phyloP scores from a whole-genome alignment of 2,329 filamentous ascomycete species.

The Talaromyces sp. region DNA sequence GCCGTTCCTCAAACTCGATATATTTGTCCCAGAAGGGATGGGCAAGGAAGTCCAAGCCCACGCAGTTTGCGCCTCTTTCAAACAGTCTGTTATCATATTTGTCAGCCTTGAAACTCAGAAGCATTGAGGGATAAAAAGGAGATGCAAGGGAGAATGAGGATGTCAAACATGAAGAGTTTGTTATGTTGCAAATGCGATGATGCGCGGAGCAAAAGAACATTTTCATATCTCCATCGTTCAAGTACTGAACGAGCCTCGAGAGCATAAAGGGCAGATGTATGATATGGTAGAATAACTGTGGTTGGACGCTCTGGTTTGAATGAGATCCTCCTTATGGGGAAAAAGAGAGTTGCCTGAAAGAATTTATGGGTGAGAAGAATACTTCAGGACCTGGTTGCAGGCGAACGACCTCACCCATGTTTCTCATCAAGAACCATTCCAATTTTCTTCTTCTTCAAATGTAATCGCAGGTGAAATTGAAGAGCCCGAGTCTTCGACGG shows the following conservation, averaged over 20 bases:
- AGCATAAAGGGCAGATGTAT: constrained; percentile 25
- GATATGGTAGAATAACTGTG: constrained; percentile 24
- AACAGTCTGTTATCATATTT: constrained; percentile 64
- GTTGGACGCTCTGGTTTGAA: constrained; percentile 27
- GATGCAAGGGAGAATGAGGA: constrained; percentile 44
- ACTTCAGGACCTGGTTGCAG: constrained; percentile 45
- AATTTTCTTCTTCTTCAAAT: constrained; percentile 25
- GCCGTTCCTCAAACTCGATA: constrained; percentile 89
- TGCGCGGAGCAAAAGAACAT: constrained; percentile 33
- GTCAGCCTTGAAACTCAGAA: constrained; percentile 39
- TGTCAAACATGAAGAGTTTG: constrained; percentile 42
- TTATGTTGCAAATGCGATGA: constrained; percentile 35
- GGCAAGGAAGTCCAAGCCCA: constrained; percentile 88
- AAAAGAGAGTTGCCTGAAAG: constrained; percentile 44
- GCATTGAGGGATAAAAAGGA: constrained; percentile 15
- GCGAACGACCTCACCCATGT: constrained; percentile 66
- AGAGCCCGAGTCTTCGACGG: constrained; percentile 31
- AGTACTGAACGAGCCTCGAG: constrained; percentile 29
- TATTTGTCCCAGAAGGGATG: constrained; percentile 99
- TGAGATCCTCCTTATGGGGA: constrained; percentile 33
- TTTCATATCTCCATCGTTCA: constrained; percentile 35
- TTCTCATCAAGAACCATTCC: constrained; percentile 29
- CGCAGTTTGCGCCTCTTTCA: constrained; percentile 77
- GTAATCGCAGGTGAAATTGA: constrained; percentile 26
- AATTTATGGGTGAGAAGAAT: constrained; percentile 51